A percentile compares a stretch with the other conserved stretches of the same genome.
Conservation (phyloP, 805 yeast species). For the Nakazawaea sp. region DNA sequence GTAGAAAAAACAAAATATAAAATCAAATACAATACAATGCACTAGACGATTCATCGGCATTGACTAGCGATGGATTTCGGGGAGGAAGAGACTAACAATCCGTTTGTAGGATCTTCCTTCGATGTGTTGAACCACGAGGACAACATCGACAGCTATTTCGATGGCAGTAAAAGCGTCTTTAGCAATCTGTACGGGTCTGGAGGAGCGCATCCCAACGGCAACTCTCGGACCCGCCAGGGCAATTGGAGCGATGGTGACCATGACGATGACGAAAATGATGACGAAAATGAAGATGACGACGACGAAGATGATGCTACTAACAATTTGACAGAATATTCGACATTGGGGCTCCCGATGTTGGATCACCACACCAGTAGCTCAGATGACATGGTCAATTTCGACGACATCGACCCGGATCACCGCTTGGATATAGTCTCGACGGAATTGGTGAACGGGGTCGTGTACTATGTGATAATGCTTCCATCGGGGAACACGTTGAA, state of each 20-base stretch:
- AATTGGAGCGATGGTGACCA: not conserved
- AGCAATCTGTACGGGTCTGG: not conserved
- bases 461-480: conserved; percentile 1
- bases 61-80: conserved; percentile 23
- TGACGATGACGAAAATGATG: not conserved
- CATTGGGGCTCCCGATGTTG: not conserved
- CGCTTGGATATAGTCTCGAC: conserved; percentile 6
- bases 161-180: not conserved
- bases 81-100: conserved; percentile 29
- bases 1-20: too few species aligned
- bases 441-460: conserved; percentile 3
- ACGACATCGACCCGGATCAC: not conserved
- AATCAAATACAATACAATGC: too few species aligned
- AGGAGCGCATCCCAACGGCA: not conserved
- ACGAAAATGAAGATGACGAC: not conserved
- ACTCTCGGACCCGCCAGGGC: not conserved
- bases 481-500: conserved; percentile 24
- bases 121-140: conserved; percentile 19
- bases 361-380: not conserved
- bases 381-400: not conserved
- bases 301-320: not conserved
- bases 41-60: too few species aligned
- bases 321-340: not conserved
- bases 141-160: conserved; percentile 10
- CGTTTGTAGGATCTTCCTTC: conserved; percentile 26